Base-by-base conservation (phyloP, 1,139 yeast species). In the Taiozyma sp. region DNA sequence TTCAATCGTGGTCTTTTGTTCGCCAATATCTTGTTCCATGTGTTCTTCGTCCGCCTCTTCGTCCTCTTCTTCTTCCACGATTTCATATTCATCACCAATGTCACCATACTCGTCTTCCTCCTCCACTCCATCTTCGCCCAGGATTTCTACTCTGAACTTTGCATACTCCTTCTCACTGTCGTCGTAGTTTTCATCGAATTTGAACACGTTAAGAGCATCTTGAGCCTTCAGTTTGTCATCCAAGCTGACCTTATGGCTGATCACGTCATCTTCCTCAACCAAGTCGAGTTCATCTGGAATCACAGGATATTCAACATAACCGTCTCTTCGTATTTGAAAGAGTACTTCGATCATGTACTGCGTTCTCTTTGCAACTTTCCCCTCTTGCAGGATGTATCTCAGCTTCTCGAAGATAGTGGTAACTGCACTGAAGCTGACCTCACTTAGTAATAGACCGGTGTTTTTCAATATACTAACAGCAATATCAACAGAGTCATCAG, bases 191-290 rank as follows among this genome's bases (percentile, higher is more conserved):
- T 69, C 70, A 58, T 85, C 93, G 56, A 64, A 74, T 24, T 65
- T 63, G 61, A 83, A 86, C 3, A 70, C 69, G 61, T 83, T 80
- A 48, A 85, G 63, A 4, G 67, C 61, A 45, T 76, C 80, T 26
- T 75, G 71, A 0, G 81, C 74, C 48, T 74, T 70, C 9, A 81
- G 61, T 24, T 68, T 67, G 49, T 75, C 81, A 52, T 79, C 83
- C 30, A 89, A 65, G 42, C 79, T 79, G 16, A 86, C 65, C 45
- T 76, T 68, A 63, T 88, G 95, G 1, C 83, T 75, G 10, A 74
- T 69, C 50, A 75, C 77, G 48, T 85, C 90, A 1, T 81, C 85
- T 19, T 80, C 85, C 34, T 81, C 87, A 0, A 85, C 86, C 49
- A 85, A 64, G 65, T 83, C 88, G 50, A 83, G 66, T 13, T 70